Conservation (phyloP, 129 eudicot species). For the Pulicaria dysenterica region DNA sequence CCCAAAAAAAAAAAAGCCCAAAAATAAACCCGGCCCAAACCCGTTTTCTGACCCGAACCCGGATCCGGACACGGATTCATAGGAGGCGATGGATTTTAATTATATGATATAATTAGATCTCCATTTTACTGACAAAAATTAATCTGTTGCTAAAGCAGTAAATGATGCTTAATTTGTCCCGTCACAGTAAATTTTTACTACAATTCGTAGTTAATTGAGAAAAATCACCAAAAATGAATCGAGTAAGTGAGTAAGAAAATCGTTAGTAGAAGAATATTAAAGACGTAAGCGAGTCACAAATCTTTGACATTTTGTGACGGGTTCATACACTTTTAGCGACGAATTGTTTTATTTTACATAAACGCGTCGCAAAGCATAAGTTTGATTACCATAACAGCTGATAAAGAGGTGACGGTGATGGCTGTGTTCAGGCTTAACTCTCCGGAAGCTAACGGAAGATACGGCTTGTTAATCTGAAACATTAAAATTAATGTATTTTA, state of each 20-base stretch:
- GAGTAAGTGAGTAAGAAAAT: background rate
- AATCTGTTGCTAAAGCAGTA: too few species aligned
- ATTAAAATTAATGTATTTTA: background rate
- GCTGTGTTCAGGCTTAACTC: slow-evolving; percentile 36
- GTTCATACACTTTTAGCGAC: background rate
- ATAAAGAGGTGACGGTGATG: slow-evolving; percentile 25
- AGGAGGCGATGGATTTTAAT: too few species aligned
- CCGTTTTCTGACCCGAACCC: too few species aligned
- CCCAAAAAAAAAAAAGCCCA: too few species aligned
- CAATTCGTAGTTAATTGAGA: too few species aligned
- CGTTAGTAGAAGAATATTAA: background rate
- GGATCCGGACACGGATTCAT: too few species aligned
- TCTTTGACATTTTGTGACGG: background rate
- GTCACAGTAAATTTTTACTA: too few species aligned
- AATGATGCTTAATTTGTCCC: too few species aligned
- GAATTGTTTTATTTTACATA: background rate
- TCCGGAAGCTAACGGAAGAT: slow-evolving; percentile 39
- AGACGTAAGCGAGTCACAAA: background rate
- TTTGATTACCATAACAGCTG: slow-evolving; percentile 27
- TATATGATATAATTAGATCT: too few species aligned
- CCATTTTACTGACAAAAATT: too few species aligned
- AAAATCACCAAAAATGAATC: background rate
- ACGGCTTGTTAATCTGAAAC: slow-evolving; percentile 39
- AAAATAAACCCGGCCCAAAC: too few species aligned
- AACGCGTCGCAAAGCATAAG: background rate